These are phyloP conservation scores for Diaporthe batatas DNA, from an alignment of 2,329 filamentous ascomycete genomes.

Conservation along the genomic window DNA sequence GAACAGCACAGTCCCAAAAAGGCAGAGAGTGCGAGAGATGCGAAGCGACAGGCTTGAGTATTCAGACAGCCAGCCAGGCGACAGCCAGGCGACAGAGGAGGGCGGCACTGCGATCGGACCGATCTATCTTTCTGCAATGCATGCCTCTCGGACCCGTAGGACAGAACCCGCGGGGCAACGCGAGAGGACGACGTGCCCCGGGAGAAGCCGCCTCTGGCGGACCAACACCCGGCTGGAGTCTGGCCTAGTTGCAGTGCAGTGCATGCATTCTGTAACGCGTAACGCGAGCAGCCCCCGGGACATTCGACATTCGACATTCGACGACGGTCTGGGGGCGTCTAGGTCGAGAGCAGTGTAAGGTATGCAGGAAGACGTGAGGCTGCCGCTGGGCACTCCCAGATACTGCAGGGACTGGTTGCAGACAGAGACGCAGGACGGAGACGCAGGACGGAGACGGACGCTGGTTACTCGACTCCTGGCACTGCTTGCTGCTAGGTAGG, in stretches of 20 bases:
- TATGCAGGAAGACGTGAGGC: slow-evolving; percentile 43
- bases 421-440: slow-evolving; percentile 24
- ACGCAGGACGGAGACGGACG: slow-evolving; percentile 26
- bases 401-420: slow-evolving; percentile 45
- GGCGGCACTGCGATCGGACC: slow-evolving; percentile 38
- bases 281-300: slow-evolving; percentile 31
- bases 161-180: slow-evolving; percentile 37
- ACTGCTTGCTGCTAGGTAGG: slow-evolving; percentile 18
- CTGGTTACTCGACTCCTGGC: slow-evolving; percentile 35
- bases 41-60: slow-evolving; percentile 27
- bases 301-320: slow-evolving; percentile 35
- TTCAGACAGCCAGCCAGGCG: slow-evolving; percentile 31
- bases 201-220: slow-evolving; percentile 28
- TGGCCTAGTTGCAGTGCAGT: slow-evolving; percentile 22
- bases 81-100: slow-evolving; percentile 17
- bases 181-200: slow-evolving; percentile 14
- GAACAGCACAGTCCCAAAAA: slow-evolving; percentile 13
- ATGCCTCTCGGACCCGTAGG: slow-evolving; percentile 31
- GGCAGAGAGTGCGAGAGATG: slow-evolving; percentile 16
- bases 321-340: slow-evolving; percentile 43
- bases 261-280: slow-evolving; percentile 25
- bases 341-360: slow-evolving; percentile 43
- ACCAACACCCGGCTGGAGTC: slow-evolving; percentile 11
- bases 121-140: slow-evolving; percentile 37
- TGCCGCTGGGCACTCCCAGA: slow-evolving; percentile 45